Base-by-base conservation (phyloP, 495 filamentous ascomycete genomes). In the Astrothelium subdiscretum region DNA sequence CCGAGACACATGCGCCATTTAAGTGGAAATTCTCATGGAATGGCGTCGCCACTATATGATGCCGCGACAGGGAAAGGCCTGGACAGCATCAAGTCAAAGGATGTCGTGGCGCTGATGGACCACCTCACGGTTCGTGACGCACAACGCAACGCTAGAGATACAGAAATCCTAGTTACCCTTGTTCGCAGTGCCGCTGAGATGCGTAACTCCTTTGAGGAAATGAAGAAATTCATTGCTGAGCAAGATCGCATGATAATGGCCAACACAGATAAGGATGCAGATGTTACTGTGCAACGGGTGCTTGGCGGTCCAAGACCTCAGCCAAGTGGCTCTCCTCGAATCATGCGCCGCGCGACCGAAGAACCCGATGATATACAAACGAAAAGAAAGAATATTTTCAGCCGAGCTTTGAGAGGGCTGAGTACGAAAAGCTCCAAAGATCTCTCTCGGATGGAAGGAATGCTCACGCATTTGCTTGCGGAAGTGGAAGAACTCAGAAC, bases 51-150 rank as follows among this genome's bases (percentile, higher is more conserved):
- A 5, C 75, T 97, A 20, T 97, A 97, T 69, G 94, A 97, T 71
- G 86, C 89, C 64, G 82, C 92, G 24, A 96, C 90, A 5, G 94
- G 95, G 31, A 83, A 80, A 58, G 92, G 92, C 32, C 88, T 96
- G 63, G 92, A 97, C 64, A 80, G 86, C 42, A 99, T 99, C 62
- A 86, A 99, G 72, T 96, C 90, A 5, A 92, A 96, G 75, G 95
- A 99, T 71, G 95, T 99, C 68, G 86, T 97, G 65, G 91, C 94
- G 43, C 77, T 99, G 29, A 97, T 99, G 94, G 92, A 99, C 70
- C 94, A 92, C 81, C 87, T 98, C 64, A 97, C 94, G 70, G 95
- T 97, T 65, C 86, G 94, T 13, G 94, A 99, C 78, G 92, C 91
- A 44, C 92, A 97, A 76, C 89, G 94, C 35, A 97, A 95, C 75